phyloP scores from a whole-genome alignment of 495 filamentous ascomycete species.

The Aspergillus haitiensis region DNA sequence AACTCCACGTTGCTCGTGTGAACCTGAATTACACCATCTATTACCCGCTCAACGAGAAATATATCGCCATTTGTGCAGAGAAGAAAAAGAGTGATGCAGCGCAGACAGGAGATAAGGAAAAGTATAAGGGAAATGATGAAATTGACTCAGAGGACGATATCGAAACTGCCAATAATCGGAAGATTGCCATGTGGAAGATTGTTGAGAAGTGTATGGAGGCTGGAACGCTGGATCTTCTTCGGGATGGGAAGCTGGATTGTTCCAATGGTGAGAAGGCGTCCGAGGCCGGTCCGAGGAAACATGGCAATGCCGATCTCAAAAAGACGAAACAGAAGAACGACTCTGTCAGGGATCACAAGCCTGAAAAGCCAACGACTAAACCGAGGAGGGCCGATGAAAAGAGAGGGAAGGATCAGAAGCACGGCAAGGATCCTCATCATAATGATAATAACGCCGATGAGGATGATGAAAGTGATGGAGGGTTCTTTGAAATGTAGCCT shows the following conservation, averaged over 20 bases:
- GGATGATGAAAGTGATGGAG: slow-evolving; percentile 56
- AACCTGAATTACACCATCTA: slow-evolving; percentile 86
- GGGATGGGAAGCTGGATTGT: slow-evolving; percentile 48
- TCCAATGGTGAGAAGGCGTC: slow-evolving; percentile 13
- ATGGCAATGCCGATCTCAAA: slow-evolving; percentile 5
- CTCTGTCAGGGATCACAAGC: slow-evolving; percentile 4
- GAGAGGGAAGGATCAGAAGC: slow-evolving; percentile 21
- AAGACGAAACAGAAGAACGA: slow-evolving; percentile 11
- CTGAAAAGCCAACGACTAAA: slow-evolving; percentile 18
- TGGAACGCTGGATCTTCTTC: slow-evolving; percentile 58
- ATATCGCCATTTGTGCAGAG: slow-evolving; percentile 72
- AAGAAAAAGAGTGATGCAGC: slow-evolving; percentile 27
- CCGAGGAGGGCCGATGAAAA: slow-evolving; percentile 16
- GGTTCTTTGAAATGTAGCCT: slow-evolving; percentile 49
- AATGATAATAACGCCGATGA: slow-evolving; percentile 23
- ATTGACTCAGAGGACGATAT: slow-evolving; percentile 19
- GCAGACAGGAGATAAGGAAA: slow-evolving; percentile 12
- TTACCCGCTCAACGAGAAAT: slow-evolving; percentile 76
- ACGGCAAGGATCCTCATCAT: slow-evolving; percentile 5
- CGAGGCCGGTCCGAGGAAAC: neutral
- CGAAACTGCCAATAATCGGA: slow-evolving; percentile 7
- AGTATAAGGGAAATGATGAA: slow-evolving; percentile 16
- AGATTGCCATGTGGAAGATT: slow-evolving; percentile 59
- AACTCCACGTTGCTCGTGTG: slow-evolving; percentile 70
- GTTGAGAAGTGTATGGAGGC: slow-evolving; percentile 70